Base-by-base conservation (phyloP, 108 stramenopile genomes). In the Nitzschia putrida region DNA sequence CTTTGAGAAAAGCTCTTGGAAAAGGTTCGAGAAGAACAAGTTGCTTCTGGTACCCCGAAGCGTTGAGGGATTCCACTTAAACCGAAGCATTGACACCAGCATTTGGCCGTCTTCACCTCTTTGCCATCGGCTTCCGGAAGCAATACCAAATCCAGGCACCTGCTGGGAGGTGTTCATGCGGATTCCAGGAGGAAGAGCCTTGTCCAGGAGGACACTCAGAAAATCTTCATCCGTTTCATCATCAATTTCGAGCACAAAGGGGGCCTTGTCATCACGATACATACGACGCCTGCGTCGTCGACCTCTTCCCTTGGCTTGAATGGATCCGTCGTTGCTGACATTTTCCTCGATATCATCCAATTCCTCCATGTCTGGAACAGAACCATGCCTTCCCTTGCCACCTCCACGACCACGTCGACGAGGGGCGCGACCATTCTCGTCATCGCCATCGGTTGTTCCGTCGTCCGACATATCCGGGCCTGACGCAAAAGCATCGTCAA, bases 171-270 rank as follows among this genome's bases (percentile, higher is more conserved):
- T 92, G 20, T 79, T 86, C 9, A 94, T 66, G 8, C 88, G 72
- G 42, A 96, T 84, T 24, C 95, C 92, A 57, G 81, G 83, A 18
- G 83, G 85, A 25, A 81, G 78, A 12, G 77, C 81, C 22, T 83
- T 80, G 72, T 94, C 93, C 43, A 92, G 53, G 23, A 94, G 64
- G 26, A 94, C 90, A 54, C 82, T 81, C 65, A 94, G 69, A 26
- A 94, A 81, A 55, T 94, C 93, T 77, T 94, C 92, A 69, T 93
- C 95, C 0, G 95, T 92, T 73, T 96, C 95, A 60, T 96, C 95
- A 66, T 94, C 92, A 64, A 96, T 89, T 68, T 93, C 91, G 5
- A 93, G 83, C 0, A 95, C 90, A 58, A 94, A 94, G 4, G 81
- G 81, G 8, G 80, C 73, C 72, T 95, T 92, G 63, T 95, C 93